Evolutionary conservation across 73 alveolate species (phyloP).

Genomic region (Stentor coeruleus): DNA sequence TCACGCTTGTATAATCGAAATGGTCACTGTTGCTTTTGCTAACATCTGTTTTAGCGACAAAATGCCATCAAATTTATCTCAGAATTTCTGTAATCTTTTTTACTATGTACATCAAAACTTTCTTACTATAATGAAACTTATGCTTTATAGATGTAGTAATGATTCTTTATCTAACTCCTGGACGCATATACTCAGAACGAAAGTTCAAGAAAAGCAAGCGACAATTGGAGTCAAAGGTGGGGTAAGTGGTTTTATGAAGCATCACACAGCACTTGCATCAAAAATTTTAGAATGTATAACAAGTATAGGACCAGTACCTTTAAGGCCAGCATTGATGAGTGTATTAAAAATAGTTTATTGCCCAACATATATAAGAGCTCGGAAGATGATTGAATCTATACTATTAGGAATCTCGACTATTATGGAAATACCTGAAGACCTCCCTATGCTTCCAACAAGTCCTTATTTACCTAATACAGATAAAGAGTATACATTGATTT

Average conservation of each 20-base stretch:
- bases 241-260: constrained; percentile 7
- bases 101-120: constrained; percentile 30
- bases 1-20: constrained; percentile 29
- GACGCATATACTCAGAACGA: constrained; percentile 2
- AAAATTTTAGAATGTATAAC: not conserved
- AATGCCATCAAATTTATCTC: not conserved
- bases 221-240: constrained; percentile 21
- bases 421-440: constrained; percentile 44
- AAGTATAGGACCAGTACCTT: not conserved
- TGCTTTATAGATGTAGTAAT: not conserved
- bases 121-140: not conserved
- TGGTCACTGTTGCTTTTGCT: constrained; percentile 13
- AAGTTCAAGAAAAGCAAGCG: constrained; percentile 6
- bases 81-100: constrained; percentile 26
- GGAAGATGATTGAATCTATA: constrained; percentile 1
- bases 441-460: constrained; percentile 30
- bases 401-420: not conserved
- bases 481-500: constrained; percentile 57
- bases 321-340: not conserved
- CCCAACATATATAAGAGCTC: not conserved
- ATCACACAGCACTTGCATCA: not conserved
- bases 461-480: constrained; percentile 20
- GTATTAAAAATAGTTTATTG: not conserved
- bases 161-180: constrained; percentile 22
- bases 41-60: constrained; percentile 25